Evolutionary conservation across 495 filamentous ascomycete genomes (phyloP).

Genomic region (Penicillium steckii): DNA sequence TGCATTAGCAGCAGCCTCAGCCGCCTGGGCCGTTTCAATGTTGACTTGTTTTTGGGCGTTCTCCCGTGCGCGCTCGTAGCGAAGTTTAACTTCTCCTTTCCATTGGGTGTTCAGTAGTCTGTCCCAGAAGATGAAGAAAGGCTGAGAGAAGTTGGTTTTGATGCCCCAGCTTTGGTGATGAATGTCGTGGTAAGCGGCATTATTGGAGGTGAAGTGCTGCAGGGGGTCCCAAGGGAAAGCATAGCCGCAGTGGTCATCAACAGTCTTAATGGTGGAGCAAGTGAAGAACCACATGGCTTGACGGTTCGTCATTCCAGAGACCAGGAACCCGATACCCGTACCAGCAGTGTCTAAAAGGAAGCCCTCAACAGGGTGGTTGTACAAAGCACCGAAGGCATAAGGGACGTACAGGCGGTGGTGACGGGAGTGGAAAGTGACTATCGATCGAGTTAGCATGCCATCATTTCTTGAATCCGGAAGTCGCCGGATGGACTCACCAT

Average conservation of each 20-base stretch:
- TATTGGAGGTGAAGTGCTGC: slow-evolving; percentile 87
- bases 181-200: slow-evolving; percentile 93
- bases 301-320: slow-evolving; percentile 71
- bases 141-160: slow-evolving; percentile 59
- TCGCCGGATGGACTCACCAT: slow-evolving; percentile 63
- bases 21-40: slow-evolving; percentile 20
- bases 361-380: slow-evolving; percentile 89
- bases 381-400: slow-evolving; percentile 94
- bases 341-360: slow-evolving; percentile 91
- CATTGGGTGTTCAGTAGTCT: slow-evolving; percentile 46
- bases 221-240: slow-evolving; percentile 92
- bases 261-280: slow-evolving; percentile 84
- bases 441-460: slow-evolving; percentile 10
- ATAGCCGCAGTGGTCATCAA: slow-evolving; percentile 97
- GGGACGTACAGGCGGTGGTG: slow-evolving; percentile 97
- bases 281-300: slow-evolving; percentile 86
- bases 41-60: slow-evolving; percentile 42
- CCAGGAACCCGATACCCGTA: slow-evolving; percentile 75
- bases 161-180: slow-evolving; percentile 99
- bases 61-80: slow-evolving; percentile 46
- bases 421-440: slow-evolving; percentile 85
- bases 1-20: slow-evolving; percentile 2
- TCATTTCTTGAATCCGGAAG: background rate
- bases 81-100: slow-evolving; percentile 42
- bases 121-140: slow-evolving; percentile 55